Base-by-base conservation (phyloP, 192 early-diverging fungal species). In the Pilobolus umbonatus region DNA sequence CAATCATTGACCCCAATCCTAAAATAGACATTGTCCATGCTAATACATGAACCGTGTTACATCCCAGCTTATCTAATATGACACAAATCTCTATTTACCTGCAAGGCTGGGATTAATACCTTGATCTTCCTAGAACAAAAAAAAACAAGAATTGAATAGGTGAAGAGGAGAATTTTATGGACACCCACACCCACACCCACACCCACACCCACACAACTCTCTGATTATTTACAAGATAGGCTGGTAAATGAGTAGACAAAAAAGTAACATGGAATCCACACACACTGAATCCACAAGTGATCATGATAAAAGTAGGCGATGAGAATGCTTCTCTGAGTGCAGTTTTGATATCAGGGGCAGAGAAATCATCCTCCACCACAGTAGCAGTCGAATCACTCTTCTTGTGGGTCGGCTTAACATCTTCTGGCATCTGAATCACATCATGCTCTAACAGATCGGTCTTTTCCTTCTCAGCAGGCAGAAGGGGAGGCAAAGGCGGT, bases 181-280 rank as follows among this genome's bases (percentile, higher is more conserved):
- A 42, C 14, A 10, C 39, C 14, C 19, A 42, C 19, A 15, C 19
- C 4, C 19, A 42, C 2, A 15, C 19, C 14, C 19, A 42, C 14
- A 10, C 39, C 14, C 19, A 42, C 19, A 15, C 19, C 4, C 19
- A 42, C 2, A 15, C 19, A 35, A 8, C 6, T 35, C 5, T 50
- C 4, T 22, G 35, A 15, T 8, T 38, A 36, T 7, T 26, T 7
- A n/a, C 22, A 24, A 31, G 4, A 31, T 72, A 72, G 0, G 69
- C 69, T 15, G 69, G 69, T n/a, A 72, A 30, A 58, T 72, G 62
- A 3, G 69, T 66, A 21, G 58, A 46, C n/a, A 72, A 42, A 52
- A 72, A 72, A 25, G 59, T 39, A n/a, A 72, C 55, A 58, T 72
- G 69, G 43, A 62, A 72, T 7, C 69, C 69, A 48, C 69, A 72